Evolutionary conservation across 2,329 filamentous ascomycete species (phyloP), one percentile per base, ranked within the genome.

Genomic region (Sclerotinia sclerotiorum): DNA sequence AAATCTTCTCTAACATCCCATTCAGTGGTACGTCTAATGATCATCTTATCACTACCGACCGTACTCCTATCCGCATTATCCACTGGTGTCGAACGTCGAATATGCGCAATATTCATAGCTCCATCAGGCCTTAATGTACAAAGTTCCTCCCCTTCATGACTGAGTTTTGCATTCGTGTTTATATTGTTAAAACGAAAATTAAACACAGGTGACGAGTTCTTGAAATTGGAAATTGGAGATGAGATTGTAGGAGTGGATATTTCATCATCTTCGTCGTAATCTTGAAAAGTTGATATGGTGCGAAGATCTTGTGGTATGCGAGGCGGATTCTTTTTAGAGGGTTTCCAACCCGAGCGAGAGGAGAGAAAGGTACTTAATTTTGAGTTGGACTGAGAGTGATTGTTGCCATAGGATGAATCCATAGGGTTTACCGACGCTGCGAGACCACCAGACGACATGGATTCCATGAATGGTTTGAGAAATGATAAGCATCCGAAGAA

Each of bases 391-490:
- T 32, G 29, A 3, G 60, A 51, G 7, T 51, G 60, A 24, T 39
- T 51, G 17, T 61, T 65, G 2, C 58, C 51, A 42, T 69, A 73
- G 17, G 69, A 67, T 19, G 48, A 63, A 39, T 70, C 68, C 67
- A 71, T 70, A 4, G 69, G 66, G 15, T 68, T 63, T 19, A 70
- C 54, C n/a, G 69, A 70, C 13, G 68, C 69, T 46, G 63, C 68
- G 17, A 72, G 56, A 24, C 54, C 65, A 13, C 73, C 72, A 0
- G 70, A 72, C 29, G 67, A 65, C 69, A 74, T 69, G 44, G 61
- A 70, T 32, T 71, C 72, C 48, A 74, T 69, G 55, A 74, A 72
- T 24, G 72, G 71, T 49, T 72, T 73, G 21, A 74, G 67, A 27
- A 72, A 73, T 21, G 72, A 69, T 21, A 74, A 42, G 13, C 72